A percentile compares a stretch with the other conserved stretches of the same genome.
phyloP scores from a whole-genome alignment of 192 early-diverging fungal genomes.

The Coemansia sp. region DNA sequence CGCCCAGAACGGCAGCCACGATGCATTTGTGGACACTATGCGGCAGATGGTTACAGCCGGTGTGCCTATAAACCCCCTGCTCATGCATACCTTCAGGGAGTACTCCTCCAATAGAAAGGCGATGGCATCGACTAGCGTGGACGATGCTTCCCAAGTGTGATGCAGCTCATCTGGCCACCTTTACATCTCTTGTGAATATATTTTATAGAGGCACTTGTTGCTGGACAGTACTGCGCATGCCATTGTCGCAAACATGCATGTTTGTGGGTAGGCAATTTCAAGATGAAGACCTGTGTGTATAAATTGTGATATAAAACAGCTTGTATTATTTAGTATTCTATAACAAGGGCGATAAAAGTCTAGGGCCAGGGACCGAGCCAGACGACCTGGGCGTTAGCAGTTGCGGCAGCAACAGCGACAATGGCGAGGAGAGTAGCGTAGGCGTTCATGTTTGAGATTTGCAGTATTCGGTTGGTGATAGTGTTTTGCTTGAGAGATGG shows the following conservation, averaged over 20 bases:
- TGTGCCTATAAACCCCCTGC: not conserved
- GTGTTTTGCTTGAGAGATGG: not conserved
- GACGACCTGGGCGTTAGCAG: not conserved
- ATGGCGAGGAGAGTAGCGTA: conserved; percentile 2
- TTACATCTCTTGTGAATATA: not conserved
- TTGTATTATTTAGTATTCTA: not conserved
- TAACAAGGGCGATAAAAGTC: not conserved
- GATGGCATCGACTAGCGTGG: not conserved
- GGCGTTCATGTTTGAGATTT: conserved; percentile 1
- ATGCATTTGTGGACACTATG: conserved; percentile 19
- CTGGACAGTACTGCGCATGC: not conserved
- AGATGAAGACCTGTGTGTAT: no score
- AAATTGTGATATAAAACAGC: not conserved
- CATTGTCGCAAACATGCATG: no score
- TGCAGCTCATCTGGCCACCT: not conserved
- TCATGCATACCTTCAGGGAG: conserved; percentile 16
- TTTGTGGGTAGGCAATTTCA: no score
- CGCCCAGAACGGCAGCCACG: conserved; percentile 1
- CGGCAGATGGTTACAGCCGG: conserved; percentile 19
- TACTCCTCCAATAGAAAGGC: conserved; percentile 6
- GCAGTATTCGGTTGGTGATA: not conserved
- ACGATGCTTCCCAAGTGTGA: not conserved
- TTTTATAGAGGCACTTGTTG: not conserved
- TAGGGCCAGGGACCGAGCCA: conserved; percentile 7
- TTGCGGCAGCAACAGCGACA: not conserved